Evolutionary conservation across 441 rosid species (phyloP).

Genomic region (Raphanus hybrid): DNA sequence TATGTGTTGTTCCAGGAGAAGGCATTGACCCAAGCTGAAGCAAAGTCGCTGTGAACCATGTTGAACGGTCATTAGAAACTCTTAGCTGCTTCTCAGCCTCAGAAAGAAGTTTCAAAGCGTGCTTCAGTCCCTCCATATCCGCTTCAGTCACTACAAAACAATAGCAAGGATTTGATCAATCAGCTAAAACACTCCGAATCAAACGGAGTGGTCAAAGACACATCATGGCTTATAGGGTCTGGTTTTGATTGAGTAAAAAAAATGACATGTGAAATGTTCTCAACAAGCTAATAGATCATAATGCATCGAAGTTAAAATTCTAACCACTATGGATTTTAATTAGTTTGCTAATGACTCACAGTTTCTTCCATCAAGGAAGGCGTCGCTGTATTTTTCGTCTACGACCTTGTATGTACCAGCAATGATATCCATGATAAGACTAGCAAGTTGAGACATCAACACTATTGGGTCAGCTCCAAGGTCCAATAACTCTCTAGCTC

Average conservation of each 20-base stretch:
- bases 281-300: not conserved
- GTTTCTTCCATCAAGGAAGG: slow-evolving; percentile 64
- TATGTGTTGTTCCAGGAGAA: slow-evolving; percentile 74
- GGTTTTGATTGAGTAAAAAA: not conserved
- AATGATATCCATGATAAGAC: slow-evolving; percentile 96
- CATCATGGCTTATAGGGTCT: not conserved
- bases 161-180: slow-evolving; percentile 14
- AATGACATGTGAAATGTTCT: not conserved
- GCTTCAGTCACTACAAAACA: slow-evolving; percentile 72
- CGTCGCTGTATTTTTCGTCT: slow-evolving; percentile 53
- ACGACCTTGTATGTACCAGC: slow-evolving; percentile 78
- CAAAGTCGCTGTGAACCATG: slow-evolving; percentile 97
- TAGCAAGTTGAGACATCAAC: slow-evolving; percentile 97
- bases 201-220: not conserved
- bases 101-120: slow-evolving; percentile 94
- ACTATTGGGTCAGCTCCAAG: slow-evolving; percentile 94
- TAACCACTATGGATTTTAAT: slow-evolving; percentile 1
- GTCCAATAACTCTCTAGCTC: slow-evolving; percentile 93
- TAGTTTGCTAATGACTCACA: slow-evolving; percentile 60
- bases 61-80: slow-evolving; percentile 90
- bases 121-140: slow-evolving; percentile 85
- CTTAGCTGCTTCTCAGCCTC: slow-evolving; percentile 95
- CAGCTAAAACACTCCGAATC: not conserved
- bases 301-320: not conserved
- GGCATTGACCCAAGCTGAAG: slow-evolving; percentile 92